Evolutionary conservation across 768 basidiomycete species (phyloP).

Genomic region (Tephrocybe sp.): DNA sequence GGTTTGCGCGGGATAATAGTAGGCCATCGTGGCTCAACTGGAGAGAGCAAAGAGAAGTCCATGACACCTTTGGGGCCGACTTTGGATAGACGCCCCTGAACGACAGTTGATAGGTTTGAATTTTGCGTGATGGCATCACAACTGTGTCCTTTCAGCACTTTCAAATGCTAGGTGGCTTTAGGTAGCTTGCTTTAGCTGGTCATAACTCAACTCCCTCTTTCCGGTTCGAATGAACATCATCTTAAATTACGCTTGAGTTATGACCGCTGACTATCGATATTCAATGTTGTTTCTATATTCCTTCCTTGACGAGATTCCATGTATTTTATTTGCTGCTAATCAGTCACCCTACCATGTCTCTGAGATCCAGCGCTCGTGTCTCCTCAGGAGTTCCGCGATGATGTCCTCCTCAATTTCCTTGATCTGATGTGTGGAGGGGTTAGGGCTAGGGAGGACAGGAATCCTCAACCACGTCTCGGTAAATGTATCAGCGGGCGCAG

Average conservation of each 20-base stretch:
- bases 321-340: not conserved
- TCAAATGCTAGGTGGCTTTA: too few relatives aligned
- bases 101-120: too few relatives aligned
- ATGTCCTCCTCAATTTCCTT: conserved; percentile 97
- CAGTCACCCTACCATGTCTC: conserved; percentile 6
- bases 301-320: not conserved
- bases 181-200: too few relatives aligned
- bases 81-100: too few relatives aligned
- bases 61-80: not conserved
- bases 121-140: too few relatives aligned
- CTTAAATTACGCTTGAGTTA: too few relatives aligned
- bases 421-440: conserved; percentile 31
- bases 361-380: conserved; percentile 74
- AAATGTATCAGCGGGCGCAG: conserved; percentile 28
- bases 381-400: conserved; percentile 66
- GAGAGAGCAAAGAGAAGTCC: not conserved
- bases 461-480: conserved; percentile 68
- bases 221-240: too few relatives aligned
- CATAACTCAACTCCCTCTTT: too few relatives aligned
- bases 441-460: conserved; percentile 35
- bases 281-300: not conserved
- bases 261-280: too few relatives aligned
- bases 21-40: not conserved
- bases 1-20: not conserved
- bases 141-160: too few relatives aligned